Conservation (phyloP, 1,284 basidiomycete species). For the Sporisorium reilianum region DNA sequence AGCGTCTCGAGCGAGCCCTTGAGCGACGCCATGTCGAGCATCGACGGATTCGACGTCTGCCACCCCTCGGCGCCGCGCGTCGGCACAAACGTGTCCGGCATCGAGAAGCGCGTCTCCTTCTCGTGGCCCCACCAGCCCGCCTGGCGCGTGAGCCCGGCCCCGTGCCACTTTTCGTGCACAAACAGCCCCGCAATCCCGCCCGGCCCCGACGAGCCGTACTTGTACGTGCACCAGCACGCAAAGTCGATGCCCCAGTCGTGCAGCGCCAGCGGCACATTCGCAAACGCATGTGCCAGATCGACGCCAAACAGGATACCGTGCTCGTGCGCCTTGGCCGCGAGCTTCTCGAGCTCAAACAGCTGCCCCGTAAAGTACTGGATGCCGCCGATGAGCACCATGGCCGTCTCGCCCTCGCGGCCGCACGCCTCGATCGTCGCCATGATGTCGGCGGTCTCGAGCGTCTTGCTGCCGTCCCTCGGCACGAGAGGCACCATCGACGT, state of each 20-base stretch:
- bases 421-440: slow-evolving; percentile 76
- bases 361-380: slow-evolving; percentile 97
- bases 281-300: slow-evolving; percentile 94
- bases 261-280: slow-evolving; percentile 88
- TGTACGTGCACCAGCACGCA: slow-evolving; percentile 74
- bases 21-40: slow-evolving; percentile 76
- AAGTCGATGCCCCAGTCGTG: slow-evolving; percentile 97
- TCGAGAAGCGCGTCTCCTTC: slow-evolving; percentile 85
- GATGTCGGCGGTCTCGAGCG: slow-evolving; percentile 91
- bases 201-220: slow-evolving; percentile 92
- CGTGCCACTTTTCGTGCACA: slow-evolving; percentile 80
- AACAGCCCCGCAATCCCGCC: slow-evolving; percentile 94
- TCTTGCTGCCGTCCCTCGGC: slow-evolving; percentile 85
- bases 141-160: slow-evolving; percentile 73
- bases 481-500: slow-evolving; percentile 82
- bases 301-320: slow-evolving; percentile 92
- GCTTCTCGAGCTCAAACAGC: slow-evolving; percentile 84
- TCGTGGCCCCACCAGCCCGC: slow-evolving; percentile 99
- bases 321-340: slow-evolving; percentile 80
- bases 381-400: slow-evolving; percentile 61
- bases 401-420: slow-evolving; percentile 58
- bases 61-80: slow-evolving; percentile 92
- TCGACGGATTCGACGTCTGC: slow-evolving; percentile 92
- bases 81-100: slow-evolving; percentile 85
- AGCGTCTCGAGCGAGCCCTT: slow-evolving; percentile 64